A percentile compares a stretch with the other conserved stretches of the same genome.
Evolutionary conservation across 371 early-diverging fungal species (phyloP).

Genomic region (Mortierella sp.): DNA sequence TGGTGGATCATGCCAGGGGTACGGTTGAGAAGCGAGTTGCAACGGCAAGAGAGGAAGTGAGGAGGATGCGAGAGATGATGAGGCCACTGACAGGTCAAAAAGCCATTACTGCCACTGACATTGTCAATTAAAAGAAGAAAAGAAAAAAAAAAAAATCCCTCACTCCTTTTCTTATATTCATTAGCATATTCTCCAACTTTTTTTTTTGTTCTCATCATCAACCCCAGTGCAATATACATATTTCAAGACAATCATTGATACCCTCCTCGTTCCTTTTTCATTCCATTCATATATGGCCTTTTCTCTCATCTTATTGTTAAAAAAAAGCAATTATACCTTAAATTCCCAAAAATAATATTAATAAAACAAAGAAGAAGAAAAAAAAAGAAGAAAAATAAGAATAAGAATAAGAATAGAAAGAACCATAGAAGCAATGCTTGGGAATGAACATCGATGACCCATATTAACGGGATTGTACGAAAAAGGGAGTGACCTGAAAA

Average conservation of each 20-base stretch:
- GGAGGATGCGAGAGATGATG: slow-evolving; percentile 37
- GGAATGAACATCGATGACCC: neutral
- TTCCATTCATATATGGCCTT: neutral
- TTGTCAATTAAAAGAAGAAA: neutral
- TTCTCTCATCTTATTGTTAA: neutral
- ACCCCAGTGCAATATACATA: neutral
- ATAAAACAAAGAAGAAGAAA: neutral
- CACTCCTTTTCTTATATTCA: neutral
- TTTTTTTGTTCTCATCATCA: neutral
- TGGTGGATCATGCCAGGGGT: slow-evolving; percentile 53
- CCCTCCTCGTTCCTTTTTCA: neutral
- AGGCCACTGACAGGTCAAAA: slow-evolving; percentile 25
- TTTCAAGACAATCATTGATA: neutral
- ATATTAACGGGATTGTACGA: neutral
- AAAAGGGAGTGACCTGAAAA: no score
- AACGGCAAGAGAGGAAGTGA: slow-evolving; percentile 47
- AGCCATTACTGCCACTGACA: slow-evolving; percentile 24
- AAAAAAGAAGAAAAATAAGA: neutral
- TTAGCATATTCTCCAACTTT: neutral
- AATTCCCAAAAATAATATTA: neutral
- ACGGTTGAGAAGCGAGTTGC: slow-evolving; percentile 48
- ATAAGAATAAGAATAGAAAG: neutral
- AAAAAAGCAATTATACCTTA: neutral
- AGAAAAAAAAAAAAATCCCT: neutral
- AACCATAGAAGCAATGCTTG: neutral